Evolutionary conservation across 2,329 filamentous ascomycete species (phyloP), one percentile per base, ranked within the genome.

Genomic region (Sarocladiaceae sp.): DNA sequence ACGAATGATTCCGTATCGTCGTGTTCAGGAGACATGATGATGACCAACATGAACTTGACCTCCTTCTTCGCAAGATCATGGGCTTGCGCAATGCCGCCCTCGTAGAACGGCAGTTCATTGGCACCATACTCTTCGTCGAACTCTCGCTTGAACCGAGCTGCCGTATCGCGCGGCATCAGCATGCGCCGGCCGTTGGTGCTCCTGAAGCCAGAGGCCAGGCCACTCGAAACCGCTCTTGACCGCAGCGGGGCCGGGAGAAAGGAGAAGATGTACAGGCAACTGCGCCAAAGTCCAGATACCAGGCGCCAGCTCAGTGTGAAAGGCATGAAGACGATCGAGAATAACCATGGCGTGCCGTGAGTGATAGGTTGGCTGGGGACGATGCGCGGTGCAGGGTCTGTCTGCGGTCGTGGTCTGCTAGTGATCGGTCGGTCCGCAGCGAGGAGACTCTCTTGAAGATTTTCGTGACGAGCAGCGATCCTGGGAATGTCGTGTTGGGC

Each of bases 51-150:
- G 59, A 94, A 95, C 59, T 94, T 94, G 45, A 96, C 74, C 27
- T 97, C 88, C 53, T 82, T 83, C 69, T 97, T 96, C 5, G 91
- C 89, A 29, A 83, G 67, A 58, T 98, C 93, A 50, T 95, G 80
- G 0, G 90, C 89, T 64, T 95, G 86, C 4, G 94, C 90, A 58
- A 97, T 93, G 4, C 91, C 89, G 43, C 85, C 85, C 58, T 96
- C 90, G 53, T 84, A 82, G 62, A 94, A 95, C 0, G 85, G 82
- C 4, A 97, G 66, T 4, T 70, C 72, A 40, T 81, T 78, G 15
- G 72, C 66, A 0, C 88, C 89, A 58, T 96, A 93, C 55, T 95
- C 88, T 64, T 98, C 93, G 56, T 95, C 89, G 53, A 98, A 95
- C 55, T 97, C 90, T 7, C 91, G 80, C 57, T 88, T 85, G 62